Evolutionary conservation across 768 basidiomycete genomes (phyloP).

Genomic region (Lepiota venenata): DNA sequence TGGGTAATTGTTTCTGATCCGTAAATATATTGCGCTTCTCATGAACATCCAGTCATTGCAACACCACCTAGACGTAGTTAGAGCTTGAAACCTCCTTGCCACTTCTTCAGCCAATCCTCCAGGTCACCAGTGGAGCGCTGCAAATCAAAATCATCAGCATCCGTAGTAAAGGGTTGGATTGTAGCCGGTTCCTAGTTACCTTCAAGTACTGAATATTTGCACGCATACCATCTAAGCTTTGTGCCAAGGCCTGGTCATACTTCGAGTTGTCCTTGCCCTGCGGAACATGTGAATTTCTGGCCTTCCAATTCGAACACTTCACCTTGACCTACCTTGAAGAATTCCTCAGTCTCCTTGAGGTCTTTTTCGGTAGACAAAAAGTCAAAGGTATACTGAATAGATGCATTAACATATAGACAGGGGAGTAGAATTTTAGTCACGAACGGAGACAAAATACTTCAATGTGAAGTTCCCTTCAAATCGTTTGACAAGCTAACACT

Average conservation of each 20-base stretch:
- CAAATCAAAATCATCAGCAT: neutral
- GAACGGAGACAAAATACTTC: constrained; percentile 48
- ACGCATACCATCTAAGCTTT: constrained; percentile 65
- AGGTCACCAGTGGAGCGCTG: constrained; percentile 63
- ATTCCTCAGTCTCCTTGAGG: constrained; percentile 53
- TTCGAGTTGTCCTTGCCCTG: constrained; percentile 69
- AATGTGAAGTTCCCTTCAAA: constrained; percentile 70
- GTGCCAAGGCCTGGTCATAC: constrained; percentile 59
- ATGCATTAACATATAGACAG: neutral
- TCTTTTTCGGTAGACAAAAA: constrained; percentile 68
- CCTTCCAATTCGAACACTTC: constrained; percentile 17
- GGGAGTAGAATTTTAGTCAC: constrained; percentile 15
- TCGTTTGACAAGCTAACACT: constrained; percentile 53
- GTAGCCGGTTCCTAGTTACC: constrained; percentile 30
- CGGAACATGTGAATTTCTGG: constrained; percentile 14
- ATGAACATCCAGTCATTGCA: neutral
- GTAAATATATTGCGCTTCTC: neutral
- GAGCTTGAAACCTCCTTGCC: constrained; percentile 21
- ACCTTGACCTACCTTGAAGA: constrained; percentile 62
- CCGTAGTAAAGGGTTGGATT: neutral
- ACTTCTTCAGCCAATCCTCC: constrained; percentile 46
- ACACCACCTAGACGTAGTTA: neutral
- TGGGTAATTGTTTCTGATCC: neutral
- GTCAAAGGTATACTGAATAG: constrained; percentile 30
- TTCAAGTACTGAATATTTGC: constrained; percentile 60